A percentile compares a stretch with the other conserved stretches of the same genome.
Evolutionary conservation across 176 grass and related monocot genomes (phyloP).

Genomic region (Otatea glauca): DNA sequence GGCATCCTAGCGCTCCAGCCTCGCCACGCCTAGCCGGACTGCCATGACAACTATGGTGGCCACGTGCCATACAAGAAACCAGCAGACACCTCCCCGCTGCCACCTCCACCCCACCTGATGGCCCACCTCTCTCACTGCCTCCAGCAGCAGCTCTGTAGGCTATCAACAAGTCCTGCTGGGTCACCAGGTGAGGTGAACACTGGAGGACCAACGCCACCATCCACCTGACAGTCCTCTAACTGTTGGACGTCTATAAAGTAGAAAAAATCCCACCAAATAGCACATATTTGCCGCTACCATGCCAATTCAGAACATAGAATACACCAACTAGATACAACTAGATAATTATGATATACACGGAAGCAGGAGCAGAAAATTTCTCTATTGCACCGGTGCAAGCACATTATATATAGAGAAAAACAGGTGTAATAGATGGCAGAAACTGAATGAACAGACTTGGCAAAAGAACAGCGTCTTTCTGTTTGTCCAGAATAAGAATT

Average conservation of each 20-base stretch:
- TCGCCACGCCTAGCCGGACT: too few species aligned
- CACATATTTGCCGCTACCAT: slow-evolving; percentile 5
- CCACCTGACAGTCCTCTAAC: not conserved
- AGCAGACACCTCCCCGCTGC: not conserved
- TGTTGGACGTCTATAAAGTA: not conserved
- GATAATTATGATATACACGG: not conserved
- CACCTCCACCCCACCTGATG: not conserved
- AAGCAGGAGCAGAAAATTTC: not conserved
- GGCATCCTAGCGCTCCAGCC: too few species aligned
- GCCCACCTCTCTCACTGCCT: not conserved
- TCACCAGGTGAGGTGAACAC: not conserved
- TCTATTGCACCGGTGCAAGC: not conserved
- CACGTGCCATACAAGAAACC: not conserved
- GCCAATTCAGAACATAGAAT: not conserved
- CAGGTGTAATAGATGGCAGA: not conserved
- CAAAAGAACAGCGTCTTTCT: slow-evolving; percentile 8
- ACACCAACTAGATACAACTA: not conserved
- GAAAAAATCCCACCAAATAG: not conserved
- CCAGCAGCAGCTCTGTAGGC: not conserved
- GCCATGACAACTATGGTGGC: too few species aligned
- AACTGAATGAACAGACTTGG: slow-evolving; percentile 16
- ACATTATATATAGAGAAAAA: not conserved
- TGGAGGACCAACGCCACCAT: not conserved
- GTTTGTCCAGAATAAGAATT: slow-evolving; percentile 7
- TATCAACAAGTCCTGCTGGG: not conserved